Base-by-base conservation (phyloP, 116 monocot species). In the Iris pallida region DNA sequence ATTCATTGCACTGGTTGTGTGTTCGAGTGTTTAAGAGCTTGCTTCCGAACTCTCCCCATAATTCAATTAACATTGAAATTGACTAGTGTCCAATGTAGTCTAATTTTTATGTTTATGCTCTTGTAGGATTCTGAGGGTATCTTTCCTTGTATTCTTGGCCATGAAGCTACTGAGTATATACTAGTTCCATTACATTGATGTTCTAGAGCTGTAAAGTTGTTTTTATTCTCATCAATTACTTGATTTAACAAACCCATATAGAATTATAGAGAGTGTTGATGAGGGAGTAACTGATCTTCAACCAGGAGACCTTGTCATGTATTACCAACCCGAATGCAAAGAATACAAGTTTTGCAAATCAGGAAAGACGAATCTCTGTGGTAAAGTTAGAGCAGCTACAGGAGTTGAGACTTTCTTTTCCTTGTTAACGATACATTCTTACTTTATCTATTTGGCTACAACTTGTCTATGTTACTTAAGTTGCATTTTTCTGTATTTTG, bases 331-430 rank as follows among this genome's bases (percentile, higher is more conserved):
- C 19, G 92, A 97, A 82, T 97, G 97, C 68, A 79, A 65, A 59
- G 97, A 97, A 69, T 97, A 92, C 66, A 97, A 97, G 74, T 97
- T 97, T 43, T 97, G 97, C 69, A 97, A 97, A 71, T 92, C 92
- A 14, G 92, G 97, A 72, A 97, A 97, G 79, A 97, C 97, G 18
- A 97, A 92, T 56, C 90, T 97, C 40, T 97, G 97, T 71, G 90
- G 92, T 7, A 97, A 97, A 80, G 97, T 97, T 72, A 79, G 97
- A 57, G 76, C 69, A 20, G 97, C 97, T 71, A 97, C 97, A 54
- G 97, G 97, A 62, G 97, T 85, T 30, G 30, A 30, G 30, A 30
- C 30, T 30, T 30, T 30, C 30, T 30, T 30, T 30, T 30, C 30
- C 30, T 30, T 30, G 30, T 30, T 30, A 30, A 30, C 30, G 3